phyloP scores from a whole-genome alignment of 345 rosid species.

The Abelmoschus esculentus region DNA sequence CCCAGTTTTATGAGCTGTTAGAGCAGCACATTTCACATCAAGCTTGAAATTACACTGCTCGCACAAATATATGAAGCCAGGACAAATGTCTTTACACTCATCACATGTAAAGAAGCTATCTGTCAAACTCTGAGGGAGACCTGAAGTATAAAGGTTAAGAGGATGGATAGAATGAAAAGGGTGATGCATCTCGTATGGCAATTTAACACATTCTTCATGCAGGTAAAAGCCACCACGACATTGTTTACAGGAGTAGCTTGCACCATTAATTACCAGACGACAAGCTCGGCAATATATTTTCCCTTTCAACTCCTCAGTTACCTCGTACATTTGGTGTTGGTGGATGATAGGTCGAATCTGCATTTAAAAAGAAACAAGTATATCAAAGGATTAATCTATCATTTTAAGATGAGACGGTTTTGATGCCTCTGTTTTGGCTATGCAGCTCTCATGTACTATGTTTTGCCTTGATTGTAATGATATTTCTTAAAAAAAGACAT shows the following conservation, averaged over 20 bases:
- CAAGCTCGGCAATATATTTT: background rate
- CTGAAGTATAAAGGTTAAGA: background rate
- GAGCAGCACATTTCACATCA: background rate
- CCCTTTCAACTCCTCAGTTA: background rate
- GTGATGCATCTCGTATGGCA: background rate
- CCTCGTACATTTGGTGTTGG: background rate
- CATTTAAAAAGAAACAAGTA: background rate
- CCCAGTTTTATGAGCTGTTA: background rate
- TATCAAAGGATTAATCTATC: background rate
- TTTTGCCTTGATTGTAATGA: background rate
- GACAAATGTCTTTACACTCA: background rate
- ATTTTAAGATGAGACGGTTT: too few species aligned
- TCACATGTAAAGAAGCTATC: background rate
- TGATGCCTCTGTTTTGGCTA: too few species aligned
- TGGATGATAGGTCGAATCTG: background rate
- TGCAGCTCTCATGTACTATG: too few species aligned
- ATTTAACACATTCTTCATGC: background rate
- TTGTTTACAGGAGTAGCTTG: background rate
- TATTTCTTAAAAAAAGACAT: too few species aligned
- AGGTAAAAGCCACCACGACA: background rate
- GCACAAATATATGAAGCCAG: background rate
- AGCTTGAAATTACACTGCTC: background rate
- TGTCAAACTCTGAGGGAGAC: accelerated
- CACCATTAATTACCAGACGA: background rate
- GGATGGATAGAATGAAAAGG: background rate